These are phyloP conservation scores for Cystofilobasidium capitatum DNA, from an alignment of 768 basidiomycete genomes.

Conservation along the genomic window DNA sequence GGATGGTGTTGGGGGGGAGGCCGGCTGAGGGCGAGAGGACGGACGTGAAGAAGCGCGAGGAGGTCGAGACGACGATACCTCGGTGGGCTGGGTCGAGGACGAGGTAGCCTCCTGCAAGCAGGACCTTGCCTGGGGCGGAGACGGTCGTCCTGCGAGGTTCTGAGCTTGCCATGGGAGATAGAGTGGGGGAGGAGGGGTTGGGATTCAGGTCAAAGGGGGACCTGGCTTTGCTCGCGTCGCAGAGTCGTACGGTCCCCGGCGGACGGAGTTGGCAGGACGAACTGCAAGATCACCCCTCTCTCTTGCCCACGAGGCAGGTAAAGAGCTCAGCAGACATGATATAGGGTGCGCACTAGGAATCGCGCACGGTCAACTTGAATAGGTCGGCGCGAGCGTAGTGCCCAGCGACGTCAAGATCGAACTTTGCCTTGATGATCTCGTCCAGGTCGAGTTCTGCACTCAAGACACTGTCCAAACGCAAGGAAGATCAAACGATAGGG, in stretches of 20 bases:
- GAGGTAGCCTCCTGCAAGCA: constrained; percentile 92
- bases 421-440: constrained; percentile 51
- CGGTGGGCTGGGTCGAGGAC: constrained; percentile 79
- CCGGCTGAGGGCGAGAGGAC: constrained; percentile 36
- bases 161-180: not conserved
- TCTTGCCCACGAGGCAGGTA: no score
- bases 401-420: constrained; percentile 54
- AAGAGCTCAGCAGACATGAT: no score
- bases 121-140: constrained; percentile 89
- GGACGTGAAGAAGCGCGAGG: constrained; percentile 84
- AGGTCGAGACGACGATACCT: constrained; percentile 82
- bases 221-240: no score
- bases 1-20: constrained; percentile 38
- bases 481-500: not conserved
- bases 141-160: constrained; percentile 39
- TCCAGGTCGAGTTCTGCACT: constrained; percentile 52
- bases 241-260: no score
- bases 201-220: not conserved
- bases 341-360: not conserved
- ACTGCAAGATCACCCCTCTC: no score
- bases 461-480: not conserved
- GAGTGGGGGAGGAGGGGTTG: not conserved
- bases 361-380: constrained; percentile 3
- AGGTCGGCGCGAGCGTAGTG: constrained; percentile 48
- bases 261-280: no score